phyloP scores from a whole-genome alignment of 2,329 filamentous ascomycete genomes.

The Nothophoma quercina region DNA sequence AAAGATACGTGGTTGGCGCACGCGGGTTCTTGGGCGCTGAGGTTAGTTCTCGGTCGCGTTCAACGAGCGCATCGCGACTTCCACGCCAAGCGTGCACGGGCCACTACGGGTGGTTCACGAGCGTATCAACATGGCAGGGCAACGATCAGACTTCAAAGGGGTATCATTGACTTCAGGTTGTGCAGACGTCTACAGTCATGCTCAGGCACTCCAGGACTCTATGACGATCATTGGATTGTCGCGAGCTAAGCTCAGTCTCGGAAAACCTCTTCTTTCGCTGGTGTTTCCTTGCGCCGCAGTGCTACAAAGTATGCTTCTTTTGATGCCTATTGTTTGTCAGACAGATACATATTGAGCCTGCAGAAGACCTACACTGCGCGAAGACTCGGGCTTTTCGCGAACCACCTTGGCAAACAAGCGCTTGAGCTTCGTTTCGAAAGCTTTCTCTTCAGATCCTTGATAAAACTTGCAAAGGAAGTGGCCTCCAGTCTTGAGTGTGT shows the following conservation, averaged over 20 bases:
- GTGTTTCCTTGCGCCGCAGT: conserved; percentile 68
- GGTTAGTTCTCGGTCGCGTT: conserved; percentile 12
- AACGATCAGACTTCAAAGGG: no score
- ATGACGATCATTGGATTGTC: neutral
- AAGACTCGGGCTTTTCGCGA: conserved; percentile 90
- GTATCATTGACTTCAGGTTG: no score
- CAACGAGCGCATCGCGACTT: conserved; percentile 14
- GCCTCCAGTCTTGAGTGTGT: conserved; percentile 81
- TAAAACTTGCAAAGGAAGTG: conserved; percentile 99
- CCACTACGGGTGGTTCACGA: no score
- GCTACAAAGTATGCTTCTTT: conserved; percentile 89
- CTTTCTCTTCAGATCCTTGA: conserved; percentile 85
- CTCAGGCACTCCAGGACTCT: no score
- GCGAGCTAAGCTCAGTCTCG: conserved; percentile 24
- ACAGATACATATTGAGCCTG: neutral
- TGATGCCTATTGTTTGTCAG: conserved; percentile 67
- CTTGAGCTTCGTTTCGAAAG: conserved; percentile 75
- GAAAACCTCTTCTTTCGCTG: conserved; percentile 57
- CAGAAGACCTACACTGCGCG: conserved; percentile 70
- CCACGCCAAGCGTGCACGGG: conserved; percentile 14
- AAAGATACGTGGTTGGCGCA: conserved; percentile 2
- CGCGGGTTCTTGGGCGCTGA: conserved; percentile 11
- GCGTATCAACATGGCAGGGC: no score
- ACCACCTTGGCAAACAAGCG: conserved; percentile 80
- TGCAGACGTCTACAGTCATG: no score